phyloP scores from a whole-genome alignment of 768 basidiomycete genomes.

The Dioszegia crocea region DNA sequence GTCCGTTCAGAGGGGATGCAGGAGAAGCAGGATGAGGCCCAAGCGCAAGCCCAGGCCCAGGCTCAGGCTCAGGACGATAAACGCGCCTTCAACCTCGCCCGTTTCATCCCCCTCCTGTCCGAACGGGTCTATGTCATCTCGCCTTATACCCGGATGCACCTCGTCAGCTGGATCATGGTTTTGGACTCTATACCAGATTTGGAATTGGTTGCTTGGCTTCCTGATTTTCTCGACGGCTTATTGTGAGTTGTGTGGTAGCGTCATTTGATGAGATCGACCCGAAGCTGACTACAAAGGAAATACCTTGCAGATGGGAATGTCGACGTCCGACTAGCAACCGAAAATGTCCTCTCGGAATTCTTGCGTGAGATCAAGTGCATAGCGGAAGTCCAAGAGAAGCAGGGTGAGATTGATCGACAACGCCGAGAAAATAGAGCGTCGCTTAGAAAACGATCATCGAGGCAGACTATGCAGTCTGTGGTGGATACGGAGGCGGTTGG shows the following conservation, averaged over 20 bases:
- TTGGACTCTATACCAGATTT: constrained; percentile 94
- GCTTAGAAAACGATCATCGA: constrained; percentile 49
- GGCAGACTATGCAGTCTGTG: constrained; percentile 40
- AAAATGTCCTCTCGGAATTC: constrained; percentile 82
- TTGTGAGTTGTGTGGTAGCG: too few relatives aligned
- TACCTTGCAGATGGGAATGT: constrained; percentile 93
- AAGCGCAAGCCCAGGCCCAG: constrained; percentile 31
- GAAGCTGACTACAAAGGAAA: constrained; percentile 57
- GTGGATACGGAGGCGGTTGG: constrained; percentile 20
- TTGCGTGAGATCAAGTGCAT: constrained; percentile 85
- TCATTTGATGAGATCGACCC: too few relatives aligned
- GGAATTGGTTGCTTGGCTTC: constrained; percentile 88
- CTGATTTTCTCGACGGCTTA: constrained; percentile 89
- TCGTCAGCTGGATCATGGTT: constrained; percentile 95
- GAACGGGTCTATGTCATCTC: constrained; percentile 93
- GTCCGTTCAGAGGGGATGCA: constrained; percentile 42
- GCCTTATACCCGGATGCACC: constrained; percentile 89
- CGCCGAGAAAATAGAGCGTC: constrained; percentile 15
- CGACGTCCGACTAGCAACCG: constrained; percentile 86
- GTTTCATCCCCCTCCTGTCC: constrained; percentile 87
- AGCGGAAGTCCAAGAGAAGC: constrained; percentile 61
- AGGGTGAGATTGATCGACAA: constrained; percentile 25
- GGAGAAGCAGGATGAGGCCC: constrained; percentile 33
- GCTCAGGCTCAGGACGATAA: constrained; percentile 51
- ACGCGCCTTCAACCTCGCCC: constrained; percentile 83